Evolutionary conservation across 2,329 filamentous ascomycete species (phyloP), one percentile per base, ranked within the genome.

Genomic region (Colletotrichum liriopes): DNA sequence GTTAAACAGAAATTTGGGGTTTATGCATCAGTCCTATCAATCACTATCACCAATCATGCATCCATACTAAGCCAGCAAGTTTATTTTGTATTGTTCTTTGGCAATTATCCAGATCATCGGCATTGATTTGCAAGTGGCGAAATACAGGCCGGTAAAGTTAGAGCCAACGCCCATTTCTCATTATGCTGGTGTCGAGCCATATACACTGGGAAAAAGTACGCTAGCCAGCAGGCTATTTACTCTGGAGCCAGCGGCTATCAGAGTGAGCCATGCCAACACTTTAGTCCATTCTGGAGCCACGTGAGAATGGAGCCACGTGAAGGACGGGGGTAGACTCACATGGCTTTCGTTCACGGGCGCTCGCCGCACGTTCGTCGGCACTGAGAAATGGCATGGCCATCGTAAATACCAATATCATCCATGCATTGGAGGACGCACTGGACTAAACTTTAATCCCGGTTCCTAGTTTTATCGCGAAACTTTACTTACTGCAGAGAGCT

Each of bases 391-490:
- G 54, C 62, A 16, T 55, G 55, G 5, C 67, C 67, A 1, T 71
- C 67, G 12, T 59, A 55, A 9, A 71, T 67, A 2, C 67, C 67
- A 16, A 43, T 32, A 11, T 71, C 67, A 14, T 67, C 67, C 45
- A 67, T 54, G 39, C 63, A 67, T 29, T 6, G 7, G 0, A 23
- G 26, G 2, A 71, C 67, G 6, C 67, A 67, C 67, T 67, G 0
- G 9, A 14, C 3, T 1, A 2, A 3, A 8, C 4, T 2, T 52
- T 11, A 65, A 41, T 29, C 18, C 1, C 6, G 5, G 3, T 8
- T 47, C 20, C 12, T 6, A n/a, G 14, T 5, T 20, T 29, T n/a
- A 26, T 8, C 14, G 29, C 2, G 20, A 37, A 11, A 8, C 5
- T 16, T 16, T 11, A 41, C 67, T 20, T 49, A 71, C 67, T 20